phyloP scores from a whole-genome alignment of 148 eudicot genomes.

The Rhododendron ferrugineum region DNA sequence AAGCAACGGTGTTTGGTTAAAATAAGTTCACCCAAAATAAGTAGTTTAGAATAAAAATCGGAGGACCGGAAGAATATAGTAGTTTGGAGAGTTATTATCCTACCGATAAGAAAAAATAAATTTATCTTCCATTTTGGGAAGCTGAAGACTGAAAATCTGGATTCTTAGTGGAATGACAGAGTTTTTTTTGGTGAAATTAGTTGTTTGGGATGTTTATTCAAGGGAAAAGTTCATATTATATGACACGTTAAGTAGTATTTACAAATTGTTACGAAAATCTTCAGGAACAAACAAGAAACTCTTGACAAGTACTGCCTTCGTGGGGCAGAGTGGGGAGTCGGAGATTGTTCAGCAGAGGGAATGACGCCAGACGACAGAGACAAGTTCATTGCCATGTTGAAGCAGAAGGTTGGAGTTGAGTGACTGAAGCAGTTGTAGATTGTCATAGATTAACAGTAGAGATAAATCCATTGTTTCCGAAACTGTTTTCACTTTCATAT shows the following conservation, averaged over 20 bases:
- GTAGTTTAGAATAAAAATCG: neutral
- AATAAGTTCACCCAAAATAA: neutral
- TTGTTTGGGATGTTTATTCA: neutral
- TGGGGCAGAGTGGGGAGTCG: constrained; percentile 99
- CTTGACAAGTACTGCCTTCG: constrained; percentile 81
- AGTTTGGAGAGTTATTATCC: neutral
- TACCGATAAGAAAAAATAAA: neutral
- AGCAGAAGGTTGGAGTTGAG: constrained; percentile 52
- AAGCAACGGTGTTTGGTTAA: neutral
- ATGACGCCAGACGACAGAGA: constrained; percentile 74
- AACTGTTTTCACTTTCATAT: neutral
- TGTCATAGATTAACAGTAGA: neutral
- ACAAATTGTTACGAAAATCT: neutral
- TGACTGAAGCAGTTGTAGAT: neutral
- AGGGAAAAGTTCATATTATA: neutral
- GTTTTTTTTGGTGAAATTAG: neutral
- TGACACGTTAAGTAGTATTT: neutral
- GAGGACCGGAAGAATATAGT: no score
- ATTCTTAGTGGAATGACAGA: neutral
- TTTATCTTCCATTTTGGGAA: neutral
- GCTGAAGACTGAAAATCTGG: neutral
- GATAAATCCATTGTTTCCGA: neutral
- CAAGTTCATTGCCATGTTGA: constrained; percentile 68
- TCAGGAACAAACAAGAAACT: constrained; percentile 78
- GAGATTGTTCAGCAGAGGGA: constrained; percentile 84